Percentiles rank a stretch among this genome's conserved stretches.
Evolutionary conservation across 176 grass and related monocot species (phyloP).

Genomic region (Microstegium vimineum): DNA sequence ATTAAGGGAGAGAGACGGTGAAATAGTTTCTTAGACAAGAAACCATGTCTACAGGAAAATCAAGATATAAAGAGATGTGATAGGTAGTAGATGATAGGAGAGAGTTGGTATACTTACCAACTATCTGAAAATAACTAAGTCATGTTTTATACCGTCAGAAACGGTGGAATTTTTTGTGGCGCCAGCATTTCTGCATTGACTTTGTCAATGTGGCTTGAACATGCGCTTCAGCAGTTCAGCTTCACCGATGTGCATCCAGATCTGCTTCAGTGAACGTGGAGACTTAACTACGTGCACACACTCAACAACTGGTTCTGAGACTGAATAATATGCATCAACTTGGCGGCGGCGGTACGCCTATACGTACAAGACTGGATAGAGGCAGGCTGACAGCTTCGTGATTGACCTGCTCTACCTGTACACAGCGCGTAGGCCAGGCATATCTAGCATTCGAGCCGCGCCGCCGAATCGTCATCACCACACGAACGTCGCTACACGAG

Average conservation of each 20-base stretch:
- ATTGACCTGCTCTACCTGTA: neutral
- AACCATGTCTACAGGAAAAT: too few relatives aligned
- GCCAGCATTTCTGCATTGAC: too few relatives aligned
- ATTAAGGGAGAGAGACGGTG: too few relatives aligned
- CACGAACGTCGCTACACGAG: constrained; percentile 18
- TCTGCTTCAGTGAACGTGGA: neutral
- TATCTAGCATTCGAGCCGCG: neutral
- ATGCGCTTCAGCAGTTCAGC: neutral
- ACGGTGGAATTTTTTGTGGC: too few relatives aligned
- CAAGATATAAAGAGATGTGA: too few relatives aligned
- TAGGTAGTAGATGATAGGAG: too few relatives aligned
- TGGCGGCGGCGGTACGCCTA: neutral
- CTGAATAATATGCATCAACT: neutral
- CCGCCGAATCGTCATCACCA: neutral
- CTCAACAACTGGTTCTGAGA: neutral
- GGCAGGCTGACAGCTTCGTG: neutral
- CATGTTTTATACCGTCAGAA: too few relatives aligned
- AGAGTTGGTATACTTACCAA: too few relatives aligned
- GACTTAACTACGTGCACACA: neutral
- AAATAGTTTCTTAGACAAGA: too few relatives aligned
- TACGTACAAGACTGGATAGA: neutral
- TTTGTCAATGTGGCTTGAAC: neutral
- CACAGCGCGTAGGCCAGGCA: neutral
- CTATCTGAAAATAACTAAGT: too few relatives aligned
- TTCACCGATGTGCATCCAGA: neutral